Evolutionary conservation across 1,284 basidiomycete genomes (phyloP), one percentile per base, ranked within the genome.

Genomic region (Schizopora paradoxa): DNA sequence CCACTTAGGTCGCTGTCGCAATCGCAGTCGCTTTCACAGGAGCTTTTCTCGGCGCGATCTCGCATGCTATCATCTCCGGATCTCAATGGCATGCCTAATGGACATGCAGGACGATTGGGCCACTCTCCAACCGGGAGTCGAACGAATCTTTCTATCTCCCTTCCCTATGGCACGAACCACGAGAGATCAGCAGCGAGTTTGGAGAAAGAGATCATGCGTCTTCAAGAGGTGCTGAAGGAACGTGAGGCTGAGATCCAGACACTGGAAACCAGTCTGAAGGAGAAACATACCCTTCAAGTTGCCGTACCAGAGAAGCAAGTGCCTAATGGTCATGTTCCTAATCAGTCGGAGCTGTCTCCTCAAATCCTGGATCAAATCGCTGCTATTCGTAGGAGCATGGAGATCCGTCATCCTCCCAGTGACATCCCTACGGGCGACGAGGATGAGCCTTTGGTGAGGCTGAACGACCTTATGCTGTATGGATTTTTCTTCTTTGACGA

Each of bases 1-100:
- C 19, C 40, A 14, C 33, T 41, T 58, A 83, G 83, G 76, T 87
- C 87, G 77, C 79, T 86, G 56, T 85, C 82, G 70, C 84, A 86
- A 68, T 91, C 87, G 61, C 79, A 83, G 71, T 93, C 91, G 72
- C 82, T 93, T 57, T 93, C 91, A 69, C 91, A 93, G 89, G 91
- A 95, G 79, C 81, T 93, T 54, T 93, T 86, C 56, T 92, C 82
- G 71, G 88, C 74, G 73, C 86, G 82, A 61, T 90, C 82, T 69
- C 86, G 84, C 76, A 86, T 71, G 71, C 74, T 59, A 86, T 85
- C 54, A 76, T 74, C 54, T 86, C 82, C 55, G 85, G 81, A 62
- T 75, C 25, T 40, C 22, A 51, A 81, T 61, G 78, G 76, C 56
- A 81, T 79, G 49, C 77, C 25, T 71, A 21, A 11, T 23, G 34